Base-by-base conservation (phyloP, 768 basidiomycete species). In the Lepiota venenata region DNA sequence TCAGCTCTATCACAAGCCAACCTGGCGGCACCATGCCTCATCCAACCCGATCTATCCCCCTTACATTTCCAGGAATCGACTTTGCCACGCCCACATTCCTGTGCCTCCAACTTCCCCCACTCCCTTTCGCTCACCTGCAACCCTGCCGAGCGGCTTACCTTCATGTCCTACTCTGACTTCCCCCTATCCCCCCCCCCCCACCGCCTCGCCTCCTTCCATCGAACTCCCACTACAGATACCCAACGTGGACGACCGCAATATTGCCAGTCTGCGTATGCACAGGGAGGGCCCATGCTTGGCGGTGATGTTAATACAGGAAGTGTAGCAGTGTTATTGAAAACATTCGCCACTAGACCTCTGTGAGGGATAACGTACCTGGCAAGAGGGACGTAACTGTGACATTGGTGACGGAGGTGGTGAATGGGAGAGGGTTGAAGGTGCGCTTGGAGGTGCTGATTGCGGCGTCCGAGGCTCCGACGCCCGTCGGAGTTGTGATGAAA, bases 161-260 rank as follows among this genome's bases (percentile, higher is more conserved):
- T 94, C 76, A 81, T 95, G 70, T 89, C 91, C 3, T 94, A 94
- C 68, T 81, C 86, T 22, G 93, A 95, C 67, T 78, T 95, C 2
- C 80, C 91, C 1, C 79, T 96, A 2, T 83, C n/a, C n/a, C n/a
- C n/a, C 84, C 0, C 81, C 83, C 3, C 78, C 93, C 49, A 92
- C 91, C 0, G 83, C 81, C 0, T 79, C 84, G 1, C 79, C 81
- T 0, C 69, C 76, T 0, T 67, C 78, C 2, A 64, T 72, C 32
- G 79, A 86, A 29, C 84, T 85, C 0, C 88, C 88, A 0, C 88
- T 88, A 1, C 93, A 93, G 63, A 83, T 93, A 16, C 78, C 83
- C 2, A 70, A 77, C 37, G 84, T 91, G 1, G 67, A 75, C 39
- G 78, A 80, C 3, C 59, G 79, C n/a, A 60, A 58, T 42, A 22